phyloP scores from a whole-genome alignment of 495 filamentous ascomycete species.

The Durotheca rogersii region DNA sequence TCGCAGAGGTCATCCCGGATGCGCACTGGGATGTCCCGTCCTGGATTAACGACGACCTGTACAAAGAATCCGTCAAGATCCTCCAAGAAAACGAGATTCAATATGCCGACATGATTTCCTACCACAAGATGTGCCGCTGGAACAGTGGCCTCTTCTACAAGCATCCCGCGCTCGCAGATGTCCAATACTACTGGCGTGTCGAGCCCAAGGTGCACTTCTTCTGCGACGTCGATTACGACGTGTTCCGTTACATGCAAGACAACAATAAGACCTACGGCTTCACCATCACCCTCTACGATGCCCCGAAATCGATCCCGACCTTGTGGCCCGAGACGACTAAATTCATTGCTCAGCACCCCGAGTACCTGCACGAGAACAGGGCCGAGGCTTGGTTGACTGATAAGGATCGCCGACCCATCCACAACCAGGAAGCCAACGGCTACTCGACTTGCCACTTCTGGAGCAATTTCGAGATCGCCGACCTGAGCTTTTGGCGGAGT shows the following conservation, averaged over 20 bases:
- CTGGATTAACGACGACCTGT: conserved; percentile 89
- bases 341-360: conserved; percentile 82
- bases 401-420: conserved; percentile 69
- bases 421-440: conserved; percentile 76
- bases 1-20: conserved; percentile 76
- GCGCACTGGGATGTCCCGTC: conserved; percentile 91
- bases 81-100: conserved; percentile 84
- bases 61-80: conserved; percentile 77
- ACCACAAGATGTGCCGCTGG: conserved; percentile 99
- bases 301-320: conserved; percentile 75
- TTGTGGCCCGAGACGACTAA: conserved; percentile 95
- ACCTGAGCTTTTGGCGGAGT: conserved; percentile 92
- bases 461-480: conserved; percentile 98
- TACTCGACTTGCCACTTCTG: conserved; percentile 99
- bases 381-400: conserved; percentile 88
- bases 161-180: conserved; percentile 79
- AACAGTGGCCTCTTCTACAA: conserved; percentile 98
- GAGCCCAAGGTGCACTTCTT: conserved; percentile 99
- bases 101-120: conserved; percentile 83
- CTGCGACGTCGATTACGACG: conserved; percentile 98
- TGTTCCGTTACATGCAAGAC: conserved; percentile 97
- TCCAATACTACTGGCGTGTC: conserved; percentile 97
- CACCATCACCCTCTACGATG: conserved; percentile 96
- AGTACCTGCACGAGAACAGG: conserved; percentile 78
- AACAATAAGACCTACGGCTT: conserved; percentile 98